A percentile compares a stretch with the other conserved stretches of the same genome.
Evolutionary conservation across 306 rosid species (phyloP).

Genomic region (Benincasa hispida): DNA sequence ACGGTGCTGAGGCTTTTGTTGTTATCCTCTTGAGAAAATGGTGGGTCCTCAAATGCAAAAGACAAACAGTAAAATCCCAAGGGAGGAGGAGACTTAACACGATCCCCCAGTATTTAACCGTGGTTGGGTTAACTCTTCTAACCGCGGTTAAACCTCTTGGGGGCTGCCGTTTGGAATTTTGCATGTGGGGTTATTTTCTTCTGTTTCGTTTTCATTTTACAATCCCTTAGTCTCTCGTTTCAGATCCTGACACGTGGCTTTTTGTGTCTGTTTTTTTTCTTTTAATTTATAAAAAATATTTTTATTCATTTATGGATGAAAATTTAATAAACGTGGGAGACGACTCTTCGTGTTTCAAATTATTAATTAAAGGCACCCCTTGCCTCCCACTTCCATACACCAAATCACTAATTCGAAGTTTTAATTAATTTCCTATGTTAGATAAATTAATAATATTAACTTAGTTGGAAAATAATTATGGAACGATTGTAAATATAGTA

Average conservation of each 20-base stretch:
- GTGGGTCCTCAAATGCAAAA: background rate
- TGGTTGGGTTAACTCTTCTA: conserved; percentile 6
- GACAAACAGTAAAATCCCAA: conserved; percentile 8
- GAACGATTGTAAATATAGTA: no score
- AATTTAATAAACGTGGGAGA: background rate
- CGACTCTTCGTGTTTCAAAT: background rate
- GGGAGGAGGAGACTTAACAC: conserved; percentile 8
- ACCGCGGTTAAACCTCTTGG: conserved; percentile 5
- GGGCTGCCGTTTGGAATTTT: conserved; percentile 5
- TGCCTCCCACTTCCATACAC: background rate
- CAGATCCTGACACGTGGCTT: background rate
- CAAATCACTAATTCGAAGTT: background rate
- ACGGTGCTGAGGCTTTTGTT: conserved; percentile 8
- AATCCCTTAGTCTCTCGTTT: background rate
- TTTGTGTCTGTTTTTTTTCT: no score
- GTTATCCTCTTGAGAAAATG: conserved; percentile 5
- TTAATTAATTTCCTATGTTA: background rate
- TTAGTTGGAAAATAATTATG: background rate
- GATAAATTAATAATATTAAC: background rate
- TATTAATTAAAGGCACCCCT: background rate
- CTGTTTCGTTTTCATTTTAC: background rate
- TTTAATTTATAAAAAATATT: background rate
- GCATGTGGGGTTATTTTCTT: background rate
- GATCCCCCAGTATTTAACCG: conserved; percentile 2
- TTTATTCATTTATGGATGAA: background rate